Conservation (phyloP, 805 yeast species). For the Naumovozyma castellii region DNA sequence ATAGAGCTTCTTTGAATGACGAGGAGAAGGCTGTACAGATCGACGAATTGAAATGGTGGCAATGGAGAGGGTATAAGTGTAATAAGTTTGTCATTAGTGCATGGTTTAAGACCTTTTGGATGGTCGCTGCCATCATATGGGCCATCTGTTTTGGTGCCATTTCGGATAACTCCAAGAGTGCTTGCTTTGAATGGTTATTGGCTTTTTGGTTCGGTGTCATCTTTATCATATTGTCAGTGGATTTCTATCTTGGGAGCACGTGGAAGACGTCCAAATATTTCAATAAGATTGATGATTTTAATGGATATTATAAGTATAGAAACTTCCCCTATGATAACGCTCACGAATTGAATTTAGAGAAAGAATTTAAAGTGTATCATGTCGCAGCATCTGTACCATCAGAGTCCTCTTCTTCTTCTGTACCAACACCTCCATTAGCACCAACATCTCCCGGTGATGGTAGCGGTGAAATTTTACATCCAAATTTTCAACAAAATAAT, state of each 20-base stretch:
- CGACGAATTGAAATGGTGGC: constrained; percentile 19
- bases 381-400: neutral
- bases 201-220: constrained; percentile 76
- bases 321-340: neutral
- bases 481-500: neutral
- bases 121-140: constrained; percentile 48
- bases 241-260: constrained; percentile 54
- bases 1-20: constrained; percentile 10
- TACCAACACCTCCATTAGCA: too few species aligned
- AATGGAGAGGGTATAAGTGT: constrained; percentile 28
- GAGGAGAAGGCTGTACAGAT: neutral
- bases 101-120: constrained; percentile 53
- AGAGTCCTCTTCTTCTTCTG: too few species aligned
- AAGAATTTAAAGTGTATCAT: neutral
- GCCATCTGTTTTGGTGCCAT: constrained; percentile 55
- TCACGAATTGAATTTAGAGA: neutral
- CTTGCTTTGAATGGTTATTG: constrained; percentile 72
- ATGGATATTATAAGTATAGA: constrained; percentile 24
- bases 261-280: constrained; percentile 20
- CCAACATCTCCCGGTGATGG: neutral
- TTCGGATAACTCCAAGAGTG: constrained; percentile 40
- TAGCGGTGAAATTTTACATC: neutral
- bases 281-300: constrained; percentile 18
- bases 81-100: constrained; percentile 41
- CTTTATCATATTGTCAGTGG: constrained; percentile 53